Base-by-base conservation (phyloP, 257 asterid species). In the Paraleonurus japonicus region DNA sequence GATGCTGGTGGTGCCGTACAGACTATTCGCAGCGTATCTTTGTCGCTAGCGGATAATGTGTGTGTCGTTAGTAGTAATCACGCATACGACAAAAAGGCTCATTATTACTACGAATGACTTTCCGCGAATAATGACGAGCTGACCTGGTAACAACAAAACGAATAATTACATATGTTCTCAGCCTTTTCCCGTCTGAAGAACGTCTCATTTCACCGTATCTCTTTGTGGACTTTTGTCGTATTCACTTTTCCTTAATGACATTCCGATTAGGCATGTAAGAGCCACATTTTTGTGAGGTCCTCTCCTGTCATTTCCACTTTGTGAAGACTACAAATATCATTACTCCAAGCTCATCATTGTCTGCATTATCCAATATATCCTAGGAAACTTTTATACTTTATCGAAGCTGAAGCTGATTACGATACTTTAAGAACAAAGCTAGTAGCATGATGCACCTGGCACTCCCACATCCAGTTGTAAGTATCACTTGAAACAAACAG, bases 1-100 rank as follows among this genome's bases (percentile, higher is more conserved):
- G 74, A 41, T 65, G 30, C 39, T 33, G 19, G 15, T 16, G 22
- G 32, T 15, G 33, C 67, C 7, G 59, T 37, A 30, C 16, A 35
- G 32, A 20, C 57, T 24, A 60, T 15, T 13, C 1, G 10, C 30
- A 10, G 57, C 22, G 41, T 67, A 54, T 61, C 71, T 61, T 67
- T 61, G 75, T 78, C 65, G 5, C 69, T 17, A 19, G n/a, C 47
- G 2, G 26, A 58, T 60, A 17, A 1, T 70, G 32, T 3, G 27
- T 16, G 51, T 69, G 43, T 12, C 39, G 7, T 62, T 62, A 54
- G 73, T 47, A 50, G 35, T 12, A 63, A 32, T 48, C 33, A 20
- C 33, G 37, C 26, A 30, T 75, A 20, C 37, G 16, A 62, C 50
- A 16, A 13, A 19, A 47, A 24, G 69, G 13, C 67, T 17, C 9